Conservation (phyloP, 1,139 yeast genomes). For the Sugiyamaella paludigena region DNA sequence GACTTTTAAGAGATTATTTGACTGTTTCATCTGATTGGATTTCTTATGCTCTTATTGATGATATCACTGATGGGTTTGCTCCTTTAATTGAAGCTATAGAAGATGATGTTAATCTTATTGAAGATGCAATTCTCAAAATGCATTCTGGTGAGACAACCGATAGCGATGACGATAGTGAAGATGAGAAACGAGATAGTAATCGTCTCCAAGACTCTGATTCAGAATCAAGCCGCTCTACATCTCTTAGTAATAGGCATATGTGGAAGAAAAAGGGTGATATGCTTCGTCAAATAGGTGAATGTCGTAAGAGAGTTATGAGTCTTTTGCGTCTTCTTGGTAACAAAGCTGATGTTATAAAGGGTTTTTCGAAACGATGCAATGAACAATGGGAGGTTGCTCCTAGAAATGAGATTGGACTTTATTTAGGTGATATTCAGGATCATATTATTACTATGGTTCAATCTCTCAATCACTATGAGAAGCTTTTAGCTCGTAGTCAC, state of each 20-base stretch:
- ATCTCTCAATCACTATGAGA: slow-evolving; percentile 89
- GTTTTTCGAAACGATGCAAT: slow-evolving; percentile 85
- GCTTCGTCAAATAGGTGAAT: slow-evolving; percentile 91
- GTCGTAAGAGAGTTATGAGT: slow-evolving; percentile 92
- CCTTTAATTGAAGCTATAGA: slow-evolving; percentile 94
- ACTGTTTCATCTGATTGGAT: slow-evolving; percentile 96
- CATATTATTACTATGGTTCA: slow-evolving; percentile 86
- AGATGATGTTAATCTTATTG: slow-evolving; percentile 84
- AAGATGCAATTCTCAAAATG: slow-evolving; percentile 84
- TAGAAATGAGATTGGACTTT: slow-evolving; percentile 78
- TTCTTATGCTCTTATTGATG: slow-evolving; percentile 94
- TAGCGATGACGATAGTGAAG: slow-evolving; percentile 40
- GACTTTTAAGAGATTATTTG: slow-evolving; percentile 80
- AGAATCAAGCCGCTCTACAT: slow-evolving; percentile 33
- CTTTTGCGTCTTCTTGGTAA: slow-evolving; percentile 78
- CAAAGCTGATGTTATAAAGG: slow-evolving; percentile 94
- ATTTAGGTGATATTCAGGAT: slow-evolving; percentile 91
- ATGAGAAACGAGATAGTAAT: slow-evolving; percentile 37
- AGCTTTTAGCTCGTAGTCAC: slow-evolving; percentile 86
- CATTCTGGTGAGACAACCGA: slow-evolving; percentile 64
- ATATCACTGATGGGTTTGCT: slow-evolving; percentile 94
- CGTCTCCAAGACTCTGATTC: slow-evolving; percentile 25
- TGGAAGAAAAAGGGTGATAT: slow-evolving; percentile 94
- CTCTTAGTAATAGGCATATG: slow-evolving; percentile 53
- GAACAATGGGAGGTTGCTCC: slow-evolving; percentile 80